Percentiles rank a stretch among this genome's conserved stretches.
phyloP scores from a whole-genome alignment of 306 rosid genomes.

The Pterocarpus santalinus region DNA sequence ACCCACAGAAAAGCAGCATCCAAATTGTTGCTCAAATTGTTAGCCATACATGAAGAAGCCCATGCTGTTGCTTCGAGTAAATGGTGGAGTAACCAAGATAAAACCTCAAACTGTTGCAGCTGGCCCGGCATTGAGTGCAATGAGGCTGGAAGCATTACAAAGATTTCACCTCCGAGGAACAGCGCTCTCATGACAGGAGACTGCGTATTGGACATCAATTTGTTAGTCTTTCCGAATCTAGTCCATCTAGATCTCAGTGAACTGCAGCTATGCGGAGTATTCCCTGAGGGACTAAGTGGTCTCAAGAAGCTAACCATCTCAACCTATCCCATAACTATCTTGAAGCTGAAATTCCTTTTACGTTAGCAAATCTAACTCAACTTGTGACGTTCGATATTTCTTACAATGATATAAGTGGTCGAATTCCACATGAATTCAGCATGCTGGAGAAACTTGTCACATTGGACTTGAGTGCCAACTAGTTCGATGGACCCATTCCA shows the following conservation, averaged over 20 bases:
- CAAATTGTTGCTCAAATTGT: too few species aligned
- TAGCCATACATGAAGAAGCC: neutral
- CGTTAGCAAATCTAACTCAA: conserved; percentile 24
- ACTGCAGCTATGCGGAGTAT: neutral
- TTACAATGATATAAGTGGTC: neutral
- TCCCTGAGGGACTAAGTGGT: neutral
- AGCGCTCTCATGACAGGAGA: too few species aligned
- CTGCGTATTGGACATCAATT: neutral
- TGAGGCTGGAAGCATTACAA: neutral
- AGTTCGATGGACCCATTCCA: neutral
- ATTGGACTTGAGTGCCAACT: too few species aligned
- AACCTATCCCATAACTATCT: conserved; percentile 19
- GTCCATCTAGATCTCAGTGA: neutral
- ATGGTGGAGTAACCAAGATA: neutral
- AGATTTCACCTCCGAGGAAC: neutral
- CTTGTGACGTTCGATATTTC: conserved; percentile 7
- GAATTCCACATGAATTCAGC: neutral
- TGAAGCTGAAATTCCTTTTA: conserved; percentile 16
- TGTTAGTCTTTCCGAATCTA: conserved; percentile 23
- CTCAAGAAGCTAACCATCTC: conserved; percentile 17
- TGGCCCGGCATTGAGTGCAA: neutral
- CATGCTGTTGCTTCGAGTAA: neutral
- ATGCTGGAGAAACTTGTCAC: too few species aligned
- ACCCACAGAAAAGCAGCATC: neutral
- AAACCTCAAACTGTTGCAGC: neutral